Base-by-base conservation (phyloP, 371 early-diverging fungal species). In the Parasitella parasitica region DNA sequence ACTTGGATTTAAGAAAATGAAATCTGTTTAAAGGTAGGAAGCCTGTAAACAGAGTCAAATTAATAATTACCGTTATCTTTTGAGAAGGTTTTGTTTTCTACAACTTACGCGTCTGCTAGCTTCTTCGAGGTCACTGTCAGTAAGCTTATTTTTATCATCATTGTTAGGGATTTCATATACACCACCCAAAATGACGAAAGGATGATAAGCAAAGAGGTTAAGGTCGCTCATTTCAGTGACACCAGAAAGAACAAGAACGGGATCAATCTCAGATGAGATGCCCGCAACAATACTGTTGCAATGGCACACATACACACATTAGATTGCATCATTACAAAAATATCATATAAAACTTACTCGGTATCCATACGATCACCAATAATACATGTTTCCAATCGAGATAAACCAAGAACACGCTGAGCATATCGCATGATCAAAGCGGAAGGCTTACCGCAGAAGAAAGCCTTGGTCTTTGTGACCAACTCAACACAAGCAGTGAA, bases 311-410 rank as follows among this genome's bases (percentile, higher is more conserved):
- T n/a, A n/a, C n/a, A 16, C 18, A 54, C 18, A 43, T 22, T 43
- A 9, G 32, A 32, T 32, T 32, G 32, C 54, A 54, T 16, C n/a
- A 13, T 12, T 34, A 53, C 30, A 15, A 39, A 5, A 30, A 30
- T 30, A 30, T 5, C 8, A 13, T n/a, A 12, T 13, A 35, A 52
- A 38, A 59, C 64, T 63, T 63, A 68, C 69, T 89, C 89, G 34
- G 87, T 89, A 69, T 89, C 87, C 85, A 89, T 86, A 54, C 89
- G 82, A 64, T 89, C 87, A 66, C 89, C 89, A 67, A 89, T 81
- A 51, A 89, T 86, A 71, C 87, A 86, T 2, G 86, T 86, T 41
- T 86, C 86, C 53, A 77, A 59, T 65, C 86, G 85, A 59, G 62
- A 66, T 46, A 80, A 67, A 27, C 84, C 86, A 36, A 88, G 76